These are phyloP conservation scores for Zychaea mexicana DNA, from an alignment of 371 early-diverging fungal genomes.

Conservation along the genomic window DNA sequence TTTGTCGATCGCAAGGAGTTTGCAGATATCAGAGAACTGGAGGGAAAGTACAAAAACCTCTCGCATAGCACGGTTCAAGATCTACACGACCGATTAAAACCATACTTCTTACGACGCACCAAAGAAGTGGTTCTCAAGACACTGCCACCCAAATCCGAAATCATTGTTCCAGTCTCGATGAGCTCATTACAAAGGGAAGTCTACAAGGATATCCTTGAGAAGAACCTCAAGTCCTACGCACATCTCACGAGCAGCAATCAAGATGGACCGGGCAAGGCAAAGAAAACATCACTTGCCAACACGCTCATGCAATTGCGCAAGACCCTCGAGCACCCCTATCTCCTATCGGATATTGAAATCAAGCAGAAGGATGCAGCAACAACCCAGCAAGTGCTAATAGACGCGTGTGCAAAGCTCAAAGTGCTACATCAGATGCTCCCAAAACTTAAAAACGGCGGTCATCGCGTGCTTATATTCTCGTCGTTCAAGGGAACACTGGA, in stretches of 20 bases:
- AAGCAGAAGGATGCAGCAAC: constrained; percentile 30
- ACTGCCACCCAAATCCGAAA: constrained; percentile 90
- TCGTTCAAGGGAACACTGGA: constrained; percentile 71
- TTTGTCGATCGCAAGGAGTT: constrained; percentile 70
- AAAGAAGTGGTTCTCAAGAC: constrained; percentile 83
- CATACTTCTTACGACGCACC: constrained; percentile 92
- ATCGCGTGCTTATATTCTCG: constrained; percentile 76
- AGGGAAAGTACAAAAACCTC: constrained; percentile 55
- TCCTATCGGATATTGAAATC: constrained; percentile 57
- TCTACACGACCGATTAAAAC: constrained; percentile 55
- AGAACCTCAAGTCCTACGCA: constrained; percentile 44
- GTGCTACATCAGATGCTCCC: constrained; percentile 69
- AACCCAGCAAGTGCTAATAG: constrained; percentile 57
- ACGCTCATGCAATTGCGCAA: constrained; percentile 75
- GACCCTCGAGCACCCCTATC: constrained; percentile 77
- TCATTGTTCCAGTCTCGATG: constrained; percentile 84
- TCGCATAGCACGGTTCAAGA: constrained; percentile 39
- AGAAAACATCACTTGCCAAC: constrained; percentile 35
- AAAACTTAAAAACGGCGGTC: constrained; percentile 57
- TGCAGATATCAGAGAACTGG: constrained; percentile 50
- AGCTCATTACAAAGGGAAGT: constrained; percentile 78
- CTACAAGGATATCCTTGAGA: constrained; percentile 72
- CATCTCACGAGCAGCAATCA: constrained; percentile 35
- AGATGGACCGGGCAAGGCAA: constrained; percentile 18
- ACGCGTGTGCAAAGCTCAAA: constrained; percentile 71